phyloP scores from a whole-genome alignment of 2,329 filamentous ascomycete genomes.

The Xylariaceae sp. region DNA sequence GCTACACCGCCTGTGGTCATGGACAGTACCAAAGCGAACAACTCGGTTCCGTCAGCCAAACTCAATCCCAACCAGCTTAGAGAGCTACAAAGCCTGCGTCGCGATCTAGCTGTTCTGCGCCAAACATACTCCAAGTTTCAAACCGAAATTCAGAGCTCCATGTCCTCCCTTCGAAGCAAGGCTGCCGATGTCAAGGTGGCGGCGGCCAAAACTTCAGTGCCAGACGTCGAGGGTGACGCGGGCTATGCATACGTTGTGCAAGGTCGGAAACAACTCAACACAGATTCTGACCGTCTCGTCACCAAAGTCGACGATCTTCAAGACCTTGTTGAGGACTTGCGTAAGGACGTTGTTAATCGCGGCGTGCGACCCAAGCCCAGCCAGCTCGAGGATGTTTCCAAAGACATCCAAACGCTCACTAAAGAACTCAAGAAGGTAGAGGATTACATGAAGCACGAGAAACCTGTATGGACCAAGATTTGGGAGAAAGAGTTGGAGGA shows the following conservation, averaged over 20 bases:
- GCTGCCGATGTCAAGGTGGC: constrained; percentile 75
- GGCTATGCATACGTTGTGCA: constrained; percentile 80
- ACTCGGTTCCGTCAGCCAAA: constrained; percentile 33
- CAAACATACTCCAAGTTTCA: constrained; percentile 93
- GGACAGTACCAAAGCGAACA: constrained; percentile 47
- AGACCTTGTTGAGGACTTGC: constrained; percentile 91
- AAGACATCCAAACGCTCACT: constrained; percentile 76
- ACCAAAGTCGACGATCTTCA: constrained; percentile 94
- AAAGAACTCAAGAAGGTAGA: constrained; percentile 92
- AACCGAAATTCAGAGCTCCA: constrained; percentile 81
- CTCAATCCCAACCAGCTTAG: constrained; percentile 60
- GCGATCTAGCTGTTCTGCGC: constrained; percentile 84
- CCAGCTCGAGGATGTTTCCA: constrained; percentile 83
- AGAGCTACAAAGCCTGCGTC: constrained; percentile 77
- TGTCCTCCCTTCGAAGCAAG: constrained; percentile 77
- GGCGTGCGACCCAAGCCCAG: constrained; percentile 87
- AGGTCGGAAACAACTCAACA: constrained; percentile 81
- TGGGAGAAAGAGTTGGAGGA: constrained; percentile 98
- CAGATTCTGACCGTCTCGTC: constrained; percentile 87
- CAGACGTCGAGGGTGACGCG: constrained; percentile 69
- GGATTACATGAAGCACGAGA: constrained; percentile 85
- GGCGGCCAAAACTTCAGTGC: constrained; percentile 66
- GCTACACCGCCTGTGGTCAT: constrained; percentile 42
- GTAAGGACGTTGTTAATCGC: constrained; percentile 91
- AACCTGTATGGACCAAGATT: constrained; percentile 97